These are phyloP conservation scores for Berkeleyomyces rouxiae DNA, from an alignment of 2,329 filamentous ascomycete genomes.

Conservation along the genomic window DNA sequence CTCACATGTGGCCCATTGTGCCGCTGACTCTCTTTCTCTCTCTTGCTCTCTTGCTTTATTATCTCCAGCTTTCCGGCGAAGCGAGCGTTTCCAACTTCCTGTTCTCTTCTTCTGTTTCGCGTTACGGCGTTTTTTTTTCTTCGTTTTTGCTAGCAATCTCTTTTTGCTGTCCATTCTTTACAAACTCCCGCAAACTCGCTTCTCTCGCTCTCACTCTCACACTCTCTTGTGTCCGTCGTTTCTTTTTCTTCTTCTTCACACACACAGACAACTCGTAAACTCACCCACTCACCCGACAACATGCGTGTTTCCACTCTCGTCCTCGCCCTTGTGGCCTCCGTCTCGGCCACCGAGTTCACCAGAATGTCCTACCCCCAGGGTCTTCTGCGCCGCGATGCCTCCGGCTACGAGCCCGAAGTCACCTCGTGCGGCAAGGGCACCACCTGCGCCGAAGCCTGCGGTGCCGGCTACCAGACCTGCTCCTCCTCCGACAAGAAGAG, in stretches of 20 bases:
- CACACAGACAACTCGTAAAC: neutral
- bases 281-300: conserved; percentile 10
- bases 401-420: conserved; percentile 33
- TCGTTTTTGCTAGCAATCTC: conserved; percentile 2
- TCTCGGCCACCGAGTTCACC: conserved; percentile 19
- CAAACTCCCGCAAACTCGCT: neutral
- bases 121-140: neutral
- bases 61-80: conserved; percentile 2
- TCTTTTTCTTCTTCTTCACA: conserved; percentile 2
- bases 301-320: conserved; percentile 23
- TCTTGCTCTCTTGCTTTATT: conserved; percentile 6
- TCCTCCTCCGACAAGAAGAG: conserved; percentile 30
- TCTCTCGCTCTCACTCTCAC: neutral
- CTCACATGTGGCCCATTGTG: neutral
- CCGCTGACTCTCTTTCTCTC: neutral
- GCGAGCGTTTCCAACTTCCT: neutral
- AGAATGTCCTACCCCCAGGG: conserved; percentile 24
- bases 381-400: conserved; percentile 27
- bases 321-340: conserved; percentile 22
- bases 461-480: conserved; percentile 32
- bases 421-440: conserved; percentile 31
- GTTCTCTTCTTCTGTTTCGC: conserved; percentile 16
- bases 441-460: conserved; percentile 40
- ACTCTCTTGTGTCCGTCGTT: conserved; percentile 1
- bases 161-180: conserved; percentile 6